These are phyloP conservation scores for Microstroma glucosiphilum DNA, from an alignment of 1,284 basidiomycete species.

Conservation along the genomic window DNA sequence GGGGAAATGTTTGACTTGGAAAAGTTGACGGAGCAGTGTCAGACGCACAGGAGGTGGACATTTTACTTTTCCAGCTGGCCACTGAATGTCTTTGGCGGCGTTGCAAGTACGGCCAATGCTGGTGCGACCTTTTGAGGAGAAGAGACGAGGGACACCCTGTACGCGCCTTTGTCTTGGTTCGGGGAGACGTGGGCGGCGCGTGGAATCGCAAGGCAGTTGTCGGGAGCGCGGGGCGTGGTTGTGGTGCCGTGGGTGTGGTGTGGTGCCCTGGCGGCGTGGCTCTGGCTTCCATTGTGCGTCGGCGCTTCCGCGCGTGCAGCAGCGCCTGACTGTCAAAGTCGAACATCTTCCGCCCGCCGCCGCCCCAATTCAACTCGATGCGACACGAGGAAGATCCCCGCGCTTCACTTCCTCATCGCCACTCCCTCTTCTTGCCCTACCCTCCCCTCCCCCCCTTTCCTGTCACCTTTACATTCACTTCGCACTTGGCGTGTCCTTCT, in stretches of 20 bases:
- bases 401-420: not conserved
- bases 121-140: slow-evolving; percentile 25
- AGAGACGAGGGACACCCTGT: not conserved
- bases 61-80: slow-evolving; percentile 53
- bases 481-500: not conserved
- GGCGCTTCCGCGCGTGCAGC: too few relatives aligned
- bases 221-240: too few relatives aligned
- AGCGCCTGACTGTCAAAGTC: too few relatives aligned
- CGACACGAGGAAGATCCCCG: not conserved
- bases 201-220: too few relatives aligned
- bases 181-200: too few relatives aligned
- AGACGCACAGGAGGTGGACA: slow-evolving; percentile 45
- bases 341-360: too few relatives aligned
- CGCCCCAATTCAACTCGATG: not conserved
- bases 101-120: slow-evolving; percentile 54
- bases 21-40: slow-evolving; percentile 46
- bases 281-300: too few relatives aligned
- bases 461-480: not conserved
- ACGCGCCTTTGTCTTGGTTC: too few relatives aligned
- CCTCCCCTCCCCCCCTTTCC: not conserved
- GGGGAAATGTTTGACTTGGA: slow-evolving; percentile 55
- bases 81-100: slow-evolving; percentile 52
- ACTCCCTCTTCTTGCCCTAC: not conserved
- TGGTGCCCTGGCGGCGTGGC: too few relatives aligned
- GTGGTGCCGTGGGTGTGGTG: too few relatives aligned